Base-by-base conservation (phyloP, 129 eudicot species). In the Apium graveolens region DNA sequence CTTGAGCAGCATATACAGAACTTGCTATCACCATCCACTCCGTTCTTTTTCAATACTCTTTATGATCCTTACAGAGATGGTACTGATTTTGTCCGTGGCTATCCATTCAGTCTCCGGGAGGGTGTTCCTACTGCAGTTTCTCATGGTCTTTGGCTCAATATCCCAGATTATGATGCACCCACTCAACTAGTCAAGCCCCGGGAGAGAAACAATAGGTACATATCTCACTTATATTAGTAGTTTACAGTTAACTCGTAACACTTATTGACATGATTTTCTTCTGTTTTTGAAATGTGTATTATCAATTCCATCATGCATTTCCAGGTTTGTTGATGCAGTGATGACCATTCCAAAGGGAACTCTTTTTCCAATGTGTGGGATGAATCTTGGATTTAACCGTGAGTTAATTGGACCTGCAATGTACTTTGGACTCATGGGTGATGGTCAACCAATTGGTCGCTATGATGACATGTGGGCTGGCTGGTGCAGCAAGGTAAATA, bases 41-140 rank as follows among this genome's bases (percentile, higher is more conserved):
- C 91, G n/a, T 79, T 80, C 38, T 88, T 88, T 85, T 88, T 88
- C 89, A 88, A 88, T 81, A 88, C 91, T 83, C 85, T 88, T 1
- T 85, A 88, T 43, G 91, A 88, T 66, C 91, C 91, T 53, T 87
- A 77, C 82, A 80, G 91, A 42, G 88, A 85, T 0, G 91, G 91
- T 32, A 84, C 91, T 20, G 91, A 88, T 72, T 88, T 88, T 44
- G 91, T 88, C 39, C 91, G 89, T 34, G 91, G 91, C 29, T 88
- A 88, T 70, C 91, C 91, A 0, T 88, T 88, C 82, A 53, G 63
- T 53, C 26, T 53, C 27, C 63, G 63, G 3, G 63, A 53, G 78
- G 91, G 89, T 42, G 87, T 76, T 31, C 87, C 86, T 10, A n/a
- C 32, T 60, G 68, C 68, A 1, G 68, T 60, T 60, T 60, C 68